phyloP scores from a whole-genome alignment of 2,329 filamentous ascomycete genomes.

The Zymoseptoria tritici region DNA sequence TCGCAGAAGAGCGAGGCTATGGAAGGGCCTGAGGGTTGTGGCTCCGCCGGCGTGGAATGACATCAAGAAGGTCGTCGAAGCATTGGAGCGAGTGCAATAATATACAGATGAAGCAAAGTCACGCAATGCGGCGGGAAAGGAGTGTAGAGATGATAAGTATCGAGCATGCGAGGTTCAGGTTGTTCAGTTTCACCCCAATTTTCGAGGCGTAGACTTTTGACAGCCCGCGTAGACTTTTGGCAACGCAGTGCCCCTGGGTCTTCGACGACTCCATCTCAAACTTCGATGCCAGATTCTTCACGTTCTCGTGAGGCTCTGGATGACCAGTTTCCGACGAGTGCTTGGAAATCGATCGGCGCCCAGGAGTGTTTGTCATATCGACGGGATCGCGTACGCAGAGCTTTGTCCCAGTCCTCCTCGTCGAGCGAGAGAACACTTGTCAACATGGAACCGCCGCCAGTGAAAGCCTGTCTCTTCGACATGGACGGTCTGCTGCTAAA shows the following conservation, averaged over 20 bases:
- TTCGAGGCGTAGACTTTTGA: background rate
- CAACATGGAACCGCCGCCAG: slow-evolving; percentile 40
- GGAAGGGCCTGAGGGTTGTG: slow-evolving; percentile 8
- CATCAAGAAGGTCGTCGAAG: slow-evolving; percentile 1
- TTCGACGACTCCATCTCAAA: no score
- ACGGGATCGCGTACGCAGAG: no score
- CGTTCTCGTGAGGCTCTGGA: no score
- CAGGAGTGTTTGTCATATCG: no score
- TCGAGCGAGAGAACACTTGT: background rate
- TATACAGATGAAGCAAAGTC: slow-evolving; percentile 1
- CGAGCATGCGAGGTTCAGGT: background rate
- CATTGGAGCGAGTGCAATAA: slow-evolving; percentile 1
- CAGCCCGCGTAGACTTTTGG: background rate
- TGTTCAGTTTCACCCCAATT: background rate
- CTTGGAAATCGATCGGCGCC: no score
- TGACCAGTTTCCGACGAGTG: no score
- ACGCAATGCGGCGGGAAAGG: background rate
- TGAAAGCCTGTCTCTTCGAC: slow-evolving; percentile 89
- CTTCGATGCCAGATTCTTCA: no score
- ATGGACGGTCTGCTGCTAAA: slow-evolving; percentile 96
- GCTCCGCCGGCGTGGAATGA: slow-evolving; percentile 16
- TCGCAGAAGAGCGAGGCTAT: slow-evolving; percentile 12
- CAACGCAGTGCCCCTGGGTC: background rate
- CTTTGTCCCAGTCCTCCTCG: no score
- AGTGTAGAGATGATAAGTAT: background rate